Evolutionary conservation across 805 yeast genomes (phyloP), one percentile per base, ranked within the genome.

Genomic region (Cyberlindnera xylosilytica): DNA sequence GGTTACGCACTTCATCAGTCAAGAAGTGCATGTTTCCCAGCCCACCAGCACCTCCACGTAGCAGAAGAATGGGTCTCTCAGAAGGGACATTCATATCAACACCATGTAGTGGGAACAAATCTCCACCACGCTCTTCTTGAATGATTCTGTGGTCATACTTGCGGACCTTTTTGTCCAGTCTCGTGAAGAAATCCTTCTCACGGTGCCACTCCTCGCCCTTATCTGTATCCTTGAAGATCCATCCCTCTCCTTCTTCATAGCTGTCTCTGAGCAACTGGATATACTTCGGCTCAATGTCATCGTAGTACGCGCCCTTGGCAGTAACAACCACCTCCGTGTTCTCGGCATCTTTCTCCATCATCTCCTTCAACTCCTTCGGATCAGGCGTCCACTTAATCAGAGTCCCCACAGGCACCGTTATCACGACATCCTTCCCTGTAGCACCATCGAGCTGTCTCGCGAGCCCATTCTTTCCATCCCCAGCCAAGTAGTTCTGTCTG

Each of bases 21-120:
- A 87, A 69, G 58, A 93, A 93, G 61, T 91, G 96, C 93, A 88
- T 88, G 62, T 93, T 93, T 1, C 99, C 99, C 68, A 91, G 72
- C 0, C 99, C 99, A 17, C 98, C 98, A 49, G 73, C 71, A 9
- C 99, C 99, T 33, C 99, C 99, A 52, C 74, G 76, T 35, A 90
- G 56, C 16, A 93, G 53, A 39, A 86, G 65, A 4, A 83, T 61
- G 1, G 98, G 97, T 34, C 73, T 75, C 2, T 73, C 73, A 0
- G 87, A 71, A 15, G 81, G 78, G 48, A 70, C 62, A 44, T 72
- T 64, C 35, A 87, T 65, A 62, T 93, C 99, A 20, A 87, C 58
- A 0, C 98, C 98, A n/a, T 72, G 69, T 3, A 85, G 45, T 0
- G 98, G 98, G 54, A 90, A 82, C 36, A 74, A 68, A 61, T 91